Percentiles rank a stretch among this genome's conserved stretches.
Evolutionary conservation across 2,329 filamentous ascomycete genomes (phyloP).

Genomic region (Nemania sp.): DNA sequence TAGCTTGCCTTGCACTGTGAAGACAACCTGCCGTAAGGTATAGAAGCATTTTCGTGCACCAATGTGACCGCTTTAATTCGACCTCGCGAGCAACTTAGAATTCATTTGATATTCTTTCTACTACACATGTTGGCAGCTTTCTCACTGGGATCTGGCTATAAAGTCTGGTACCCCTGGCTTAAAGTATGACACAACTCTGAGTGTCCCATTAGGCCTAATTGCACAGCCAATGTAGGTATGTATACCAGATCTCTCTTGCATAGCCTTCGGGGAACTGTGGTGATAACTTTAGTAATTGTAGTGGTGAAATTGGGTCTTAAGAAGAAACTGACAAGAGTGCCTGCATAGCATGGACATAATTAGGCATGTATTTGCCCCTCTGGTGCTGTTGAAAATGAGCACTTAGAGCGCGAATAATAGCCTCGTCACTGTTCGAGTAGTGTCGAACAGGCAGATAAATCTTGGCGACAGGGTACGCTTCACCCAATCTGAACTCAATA

Average conservation of each 20-base stretch:
- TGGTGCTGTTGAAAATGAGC: slow-evolving; percentile 23
- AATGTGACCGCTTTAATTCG: not conserved
- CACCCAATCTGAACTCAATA: slow-evolving; percentile 23
- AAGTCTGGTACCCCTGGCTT: slow-evolving; percentile 26
- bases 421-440: slow-evolving; percentile 29
- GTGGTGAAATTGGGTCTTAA: not conserved
- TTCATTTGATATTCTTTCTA: not conserved
- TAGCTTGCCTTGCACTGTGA: too few species aligned
- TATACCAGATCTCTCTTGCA: slow-evolving; percentile 20
- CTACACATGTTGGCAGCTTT: not conserved
- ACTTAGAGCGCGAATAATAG: slow-evolving; percentile 17
- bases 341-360: slow-evolving; percentile 25
- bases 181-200: slow-evolving; percentile 31
- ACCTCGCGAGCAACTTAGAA: not conserved
- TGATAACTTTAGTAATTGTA: not conserved
- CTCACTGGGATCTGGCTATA: not conserved
- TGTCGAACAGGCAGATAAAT: slow-evolving; percentile 31
- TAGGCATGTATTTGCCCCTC: slow-evolving; percentile 27
- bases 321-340: slow-evolving; percentile 20
- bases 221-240: slow-evolving; percentile 30
- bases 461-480: slow-evolving; percentile 11
- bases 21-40: too few species aligned
- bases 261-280: slow-evolving; percentile 15
- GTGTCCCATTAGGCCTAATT: slow-evolving; percentile 28
- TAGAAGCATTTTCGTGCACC: too few species aligned